A percentile compares a stretch with the other conserved stretches of the same genome.
phyloP scores from a whole-genome alignment of 2,329 filamentous ascomycete species.

The Fusarium cyanostomum region DNA sequence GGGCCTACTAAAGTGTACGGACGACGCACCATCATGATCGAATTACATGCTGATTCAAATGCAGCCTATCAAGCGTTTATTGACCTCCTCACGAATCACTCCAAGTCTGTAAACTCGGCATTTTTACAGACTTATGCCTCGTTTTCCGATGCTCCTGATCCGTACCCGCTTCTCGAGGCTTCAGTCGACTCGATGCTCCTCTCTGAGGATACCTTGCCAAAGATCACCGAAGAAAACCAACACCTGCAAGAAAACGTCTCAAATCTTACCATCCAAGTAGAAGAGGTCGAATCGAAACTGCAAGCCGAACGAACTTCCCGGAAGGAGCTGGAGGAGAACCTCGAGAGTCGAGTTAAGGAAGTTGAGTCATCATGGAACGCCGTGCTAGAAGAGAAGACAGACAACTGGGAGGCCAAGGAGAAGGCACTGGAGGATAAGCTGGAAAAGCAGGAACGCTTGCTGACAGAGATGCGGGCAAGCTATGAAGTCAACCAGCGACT shows the following conservation, averaged over 20 bases:
- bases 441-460: constrained; percentile 88
- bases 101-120: constrained; percentile 90
- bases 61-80: constrained; percentile 97
- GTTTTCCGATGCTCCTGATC: constrained; percentile 93
- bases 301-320: constrained; percentile 79
- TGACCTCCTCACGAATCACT: constrained; percentile 94
- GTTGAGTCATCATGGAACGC: constrained; percentile 90
- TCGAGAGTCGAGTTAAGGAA: constrained; percentile 85
- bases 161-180: constrained; percentile 94
- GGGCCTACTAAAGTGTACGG: constrained; percentile 80
- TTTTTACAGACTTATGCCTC: constrained; percentile 94
- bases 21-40: not conserved
- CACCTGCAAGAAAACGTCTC: constrained; percentile 83
- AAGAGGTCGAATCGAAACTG: constrained; percentile 82
- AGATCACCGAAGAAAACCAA: constrained; percentile 86
- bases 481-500: constrained; percentile 96
- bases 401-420: constrained; percentile 97
- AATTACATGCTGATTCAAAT: constrained; percentile 12
- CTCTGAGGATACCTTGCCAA: constrained; percentile 91
- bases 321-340: constrained; percentile 77
- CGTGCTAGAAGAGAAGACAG: constrained; percentile 90
- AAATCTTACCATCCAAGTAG: constrained; percentile 80
- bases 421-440: constrained; percentile 90
- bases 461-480: constrained; percentile 95
- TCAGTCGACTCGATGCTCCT: constrained; percentile 93